Evolutionary conservation across 495 filamentous ascomycete species (phyloP), one percentile per base, ranked within the genome.

Genomic region (Daldinia vernicosa): DNA sequence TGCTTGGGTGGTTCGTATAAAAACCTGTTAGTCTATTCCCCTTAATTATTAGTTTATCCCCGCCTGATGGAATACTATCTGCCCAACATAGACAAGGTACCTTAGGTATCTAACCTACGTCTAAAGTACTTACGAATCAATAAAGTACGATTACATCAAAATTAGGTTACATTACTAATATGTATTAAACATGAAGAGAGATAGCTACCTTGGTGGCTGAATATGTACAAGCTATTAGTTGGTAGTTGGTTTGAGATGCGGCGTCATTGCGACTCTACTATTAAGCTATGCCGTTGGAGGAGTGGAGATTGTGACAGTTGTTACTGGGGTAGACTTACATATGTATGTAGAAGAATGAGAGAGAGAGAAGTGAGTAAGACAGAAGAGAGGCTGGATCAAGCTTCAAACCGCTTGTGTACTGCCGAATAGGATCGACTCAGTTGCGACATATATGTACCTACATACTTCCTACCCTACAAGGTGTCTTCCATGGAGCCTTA

Each of bases 211-310:
- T 58, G 63, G 28, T 54, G 59, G 69, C 39, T 22, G 53, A 47
- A 61, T 72, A 64, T 35, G 54, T 39, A 60, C 43, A 19, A 64
- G 45, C 67, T 64, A 58, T 12, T 9, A 17, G 4, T 6, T 60
- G 8, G 14, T 27, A 60, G 24, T n/a, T 59, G 28, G 47, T 65
- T 68, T 59, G 70, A 60, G 55, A 72, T 72, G 56, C 60, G 56
- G 47, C 39, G 43, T 24, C 35, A 52, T 40, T 72, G 47, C 60
- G 33, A 72, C 70, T 60, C 60, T 72, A 56, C 59, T 27, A 45
- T 19, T 26, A 63, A 43, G 32, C 22, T 37, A 19, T 22, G 28
- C 30, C 30, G 26, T 17, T 33, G 66, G 45, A 6, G 58, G 63
- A 15, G 63, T 71, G 69, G 69, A 28, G 62, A 62, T 55, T 47